Evolutionary conservation across 768 basidiomycete genomes (phyloP), one percentile per base, ranked within the genome.

Genomic region (Exsudoporus frostii): DNA sequence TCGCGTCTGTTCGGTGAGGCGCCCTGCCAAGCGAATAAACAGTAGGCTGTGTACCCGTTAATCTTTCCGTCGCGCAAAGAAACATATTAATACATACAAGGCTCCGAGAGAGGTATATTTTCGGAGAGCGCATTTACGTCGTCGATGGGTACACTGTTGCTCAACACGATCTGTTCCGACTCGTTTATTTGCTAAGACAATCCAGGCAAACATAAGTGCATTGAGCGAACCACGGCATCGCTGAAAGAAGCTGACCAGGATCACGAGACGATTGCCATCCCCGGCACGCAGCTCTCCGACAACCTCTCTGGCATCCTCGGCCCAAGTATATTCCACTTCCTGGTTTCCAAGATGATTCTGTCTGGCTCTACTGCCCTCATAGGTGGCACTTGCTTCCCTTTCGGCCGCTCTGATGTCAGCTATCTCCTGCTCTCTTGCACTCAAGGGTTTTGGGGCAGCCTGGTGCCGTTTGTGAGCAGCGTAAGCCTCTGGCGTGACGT

Each of bases 401-500:
- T 96, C 95, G 4, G 90, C 90, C 1, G 83, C 80, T 44, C 79
- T 82, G 54, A 96, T 78, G 50, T 86, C 84, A 0, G 79, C 86
- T 56, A 96, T 77, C 66, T 95, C 93, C 54, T 84, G 80, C 70
- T 98, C 95, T 30, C 86, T 79, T 0, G 82, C 79, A 36, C 86
- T 92, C 61, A 97, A 76, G 1, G 94, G 96, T 56, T 90, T 79
- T 2, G 92, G 89, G 1, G 92, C 89, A 30, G 80, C 74, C 45
- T 81, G 68, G 64, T 92, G 89, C 15, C 75, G 79, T 53, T 80
- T 76, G 64, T 96, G 92, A 30, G 83, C 79, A 20, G 79, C 78
- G 61, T 96, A 94, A 0, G 88, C 83, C 43, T 80, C 79, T 1
- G 83, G 73, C 4, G 82, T 84, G 48, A 88, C 61, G 58, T 91